Base-by-base conservation (phyloP, 2,329 filamentous ascomycete species). In the Fonsecaea nubica region DNA sequence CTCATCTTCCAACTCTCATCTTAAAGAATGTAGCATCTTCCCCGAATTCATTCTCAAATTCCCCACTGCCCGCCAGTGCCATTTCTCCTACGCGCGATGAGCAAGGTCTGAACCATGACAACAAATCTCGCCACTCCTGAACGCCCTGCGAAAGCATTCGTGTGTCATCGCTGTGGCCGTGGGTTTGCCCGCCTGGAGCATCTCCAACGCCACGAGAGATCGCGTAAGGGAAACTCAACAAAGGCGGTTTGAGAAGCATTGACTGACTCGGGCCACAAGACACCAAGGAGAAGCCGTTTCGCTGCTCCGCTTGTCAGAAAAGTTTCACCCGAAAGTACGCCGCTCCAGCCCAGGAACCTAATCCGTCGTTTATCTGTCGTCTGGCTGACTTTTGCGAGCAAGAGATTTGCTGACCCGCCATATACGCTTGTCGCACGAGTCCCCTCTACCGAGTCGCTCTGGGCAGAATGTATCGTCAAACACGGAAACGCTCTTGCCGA, bases 101-200 rank as follows among this genome's bases (percentile, higher is more conserved):
- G 53, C 21, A 55, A 30, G 7, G 30, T 13, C 12, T n/a, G 35
- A 55, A 33, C 30, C 13, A 55, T 55, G 53, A 55, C 35, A 38
- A 38, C 30, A 6, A 36, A 55, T 21, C 32, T 18, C 18, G 53
- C 53, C n/a, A 38, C 53, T 9, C 53, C 53, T 58, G 78, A 64
- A 80, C 81, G 71, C 18, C 53, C 53, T 58, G 78, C 65, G 80
- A 81, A 72, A 80, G 78, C 13, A 71, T 81, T 45, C 77, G 77
- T 35, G 38, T 69, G 67, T 50, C 50, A 59, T 30, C 62, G 65
- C 13, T 69, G 67, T 56, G 50, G 58, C 30, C 65, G 65, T 25
- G 25, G 50, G 15, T 70, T 65, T 73, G 71, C 77, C 10, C 74
- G 78, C 21, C 72, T 79, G 9, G 78, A 80, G 61, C 77, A 80